Base-by-base conservation (phyloP, 805 yeast species). In the Zygosaccharomyces kombuchaensis region DNA sequence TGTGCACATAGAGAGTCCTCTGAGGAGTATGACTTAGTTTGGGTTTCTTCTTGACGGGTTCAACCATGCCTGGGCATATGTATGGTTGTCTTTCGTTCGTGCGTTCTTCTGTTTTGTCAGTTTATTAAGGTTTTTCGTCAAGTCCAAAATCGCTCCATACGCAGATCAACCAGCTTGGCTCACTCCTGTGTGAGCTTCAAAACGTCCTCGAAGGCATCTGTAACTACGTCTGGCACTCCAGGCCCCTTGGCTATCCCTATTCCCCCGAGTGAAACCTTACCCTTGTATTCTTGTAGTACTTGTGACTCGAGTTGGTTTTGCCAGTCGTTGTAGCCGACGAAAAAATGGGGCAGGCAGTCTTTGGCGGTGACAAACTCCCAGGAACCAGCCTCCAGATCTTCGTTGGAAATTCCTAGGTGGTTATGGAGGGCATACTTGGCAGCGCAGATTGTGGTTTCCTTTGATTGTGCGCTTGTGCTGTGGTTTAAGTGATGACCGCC, bases 211-310 rank as follows among this genome's bases (percentile, higher is more conserved):
- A 84, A 72, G 2, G 84, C 77, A 57, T 81, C 80, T 26, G 77
- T 63, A 1, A 87, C 82, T 52, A 90, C 84, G 65, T 90, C 96
- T 1, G 96, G 96, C 2, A 90, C 90, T 1, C 96, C 96, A 7
- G 87, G 81, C 1, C 95, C 91, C 36, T 75, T 78, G 7, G 88
- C 85, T 53, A 85, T 80, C 2, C 81, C 73, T 81, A 86, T 87
- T 0, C 97, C 97, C 14, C 93, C 89, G 2, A 85, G 57, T 0
- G 80, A 74, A 10, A 82, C 57, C 34, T 67, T 67, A 29, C 73
- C 68, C 1, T 61, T 52, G 54, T 70, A 77, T 12, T 66, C 65
- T 1, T 60, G 47, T 2, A 63, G 43, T 3, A 76, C 45, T n/a
- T 59, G 53, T 14, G 57, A 45, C 27, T 69, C 62, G 22, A 74